These are phyloP conservation scores for Xylariaceae sp. DNA, from an alignment of 2,329 filamentous ascomycete genomes.

Conservation along the genomic window DNA sequence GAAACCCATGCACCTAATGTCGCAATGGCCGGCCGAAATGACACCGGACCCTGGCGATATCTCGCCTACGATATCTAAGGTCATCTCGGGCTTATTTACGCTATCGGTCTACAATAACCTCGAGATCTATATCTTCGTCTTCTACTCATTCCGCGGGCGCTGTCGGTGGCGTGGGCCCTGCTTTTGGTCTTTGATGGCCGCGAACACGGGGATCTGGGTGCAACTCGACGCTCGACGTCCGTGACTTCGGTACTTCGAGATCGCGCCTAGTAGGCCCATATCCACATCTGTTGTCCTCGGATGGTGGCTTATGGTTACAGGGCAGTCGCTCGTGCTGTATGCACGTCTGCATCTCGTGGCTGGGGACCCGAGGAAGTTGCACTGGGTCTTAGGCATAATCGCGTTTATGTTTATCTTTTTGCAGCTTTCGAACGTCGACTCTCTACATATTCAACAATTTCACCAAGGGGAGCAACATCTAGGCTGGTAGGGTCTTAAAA, in stretches of 20 bases:
- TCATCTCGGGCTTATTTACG: conserved; percentile 15
- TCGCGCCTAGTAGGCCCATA: conserved; percentile 16
- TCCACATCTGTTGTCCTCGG: conserved; percentile 37
- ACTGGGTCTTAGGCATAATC: conserved; percentile 52
- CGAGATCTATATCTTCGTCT: conserved; percentile 38
- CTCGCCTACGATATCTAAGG: conserved; percentile 5
- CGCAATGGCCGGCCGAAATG: conserved; percentile 13
- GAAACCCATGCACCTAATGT: no score
- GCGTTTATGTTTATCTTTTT: conserved; percentile 50
- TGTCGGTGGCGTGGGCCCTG: conserved; percentile 39
- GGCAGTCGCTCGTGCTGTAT: conserved; percentile 54
- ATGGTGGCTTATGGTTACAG: conserved; percentile 56
- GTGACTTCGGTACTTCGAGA: conserved; percentile 16
- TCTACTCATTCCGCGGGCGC: conserved; percentile 36
- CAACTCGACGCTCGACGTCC: conserved; percentile 11
- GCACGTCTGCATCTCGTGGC: conserved; percentile 59
- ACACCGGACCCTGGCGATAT: conserved; percentile 3
- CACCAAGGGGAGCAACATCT: neutral
- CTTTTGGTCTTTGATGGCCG: conserved; percentile 38
- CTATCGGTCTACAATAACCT: conserved; percentile 38
- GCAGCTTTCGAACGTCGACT: conserved; percentile 49
- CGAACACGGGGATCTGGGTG: conserved; percentile 27
- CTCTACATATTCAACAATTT: conserved; percentile 33
- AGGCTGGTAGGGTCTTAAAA: conserved; percentile 11
- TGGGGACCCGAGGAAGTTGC: conserved; percentile 42